These are phyloP conservation scores for Entophlyctis luteolus DNA, from an alignment of 192 early-diverging fungal genomes.

Conservation along the genomic window DNA sequence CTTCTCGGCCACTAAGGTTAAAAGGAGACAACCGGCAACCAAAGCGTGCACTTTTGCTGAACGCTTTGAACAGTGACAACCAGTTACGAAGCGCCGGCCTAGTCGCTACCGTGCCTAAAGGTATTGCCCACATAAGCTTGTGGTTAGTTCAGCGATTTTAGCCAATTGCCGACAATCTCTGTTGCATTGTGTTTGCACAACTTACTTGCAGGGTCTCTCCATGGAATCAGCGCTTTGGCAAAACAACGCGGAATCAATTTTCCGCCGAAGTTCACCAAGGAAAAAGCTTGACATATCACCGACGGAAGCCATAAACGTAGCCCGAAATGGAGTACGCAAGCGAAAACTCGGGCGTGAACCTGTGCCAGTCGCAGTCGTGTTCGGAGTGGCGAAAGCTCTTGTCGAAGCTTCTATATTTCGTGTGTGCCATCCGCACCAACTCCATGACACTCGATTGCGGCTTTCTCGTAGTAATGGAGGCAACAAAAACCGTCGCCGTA, in stretches of 20 bases:
- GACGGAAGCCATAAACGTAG: too few relatives aligned
- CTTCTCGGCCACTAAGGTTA: constrained; percentile 73
- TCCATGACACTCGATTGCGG: too few relatives aligned
- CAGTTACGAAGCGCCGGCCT: constrained; percentile 28
- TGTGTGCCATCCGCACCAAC: too few relatives aligned
- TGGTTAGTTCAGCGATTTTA: constrained; percentile 65
- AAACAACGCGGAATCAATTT: constrained; percentile 68
- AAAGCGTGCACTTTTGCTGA: not conserved
- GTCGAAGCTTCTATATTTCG: too few relatives aligned
- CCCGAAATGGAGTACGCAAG: too few relatives aligned
- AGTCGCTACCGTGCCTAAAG: constrained; percentile 42
- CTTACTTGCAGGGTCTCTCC: constrained; percentile 67
- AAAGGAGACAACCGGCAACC: constrained; percentile 63
- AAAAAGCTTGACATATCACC: constrained; percentile 55
- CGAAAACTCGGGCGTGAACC: too few relatives aligned
- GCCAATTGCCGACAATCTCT: constrained; percentile 60
- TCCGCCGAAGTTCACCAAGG: constrained; percentile 59
- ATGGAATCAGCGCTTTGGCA: constrained; percentile 74
- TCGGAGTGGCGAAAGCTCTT: too few relatives aligned
- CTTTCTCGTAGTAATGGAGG: too few relatives aligned
- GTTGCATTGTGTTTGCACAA: constrained; percentile 68
- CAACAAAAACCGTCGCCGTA: too few relatives aligned
- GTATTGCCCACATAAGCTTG: constrained; percentile 78
- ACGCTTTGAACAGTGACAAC: too few relatives aligned
- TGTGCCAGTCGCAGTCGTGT: too few relatives aligned